Base-by-base conservation (phyloP, 306 rosid species). In the Mimosa bimucronata region DNA sequence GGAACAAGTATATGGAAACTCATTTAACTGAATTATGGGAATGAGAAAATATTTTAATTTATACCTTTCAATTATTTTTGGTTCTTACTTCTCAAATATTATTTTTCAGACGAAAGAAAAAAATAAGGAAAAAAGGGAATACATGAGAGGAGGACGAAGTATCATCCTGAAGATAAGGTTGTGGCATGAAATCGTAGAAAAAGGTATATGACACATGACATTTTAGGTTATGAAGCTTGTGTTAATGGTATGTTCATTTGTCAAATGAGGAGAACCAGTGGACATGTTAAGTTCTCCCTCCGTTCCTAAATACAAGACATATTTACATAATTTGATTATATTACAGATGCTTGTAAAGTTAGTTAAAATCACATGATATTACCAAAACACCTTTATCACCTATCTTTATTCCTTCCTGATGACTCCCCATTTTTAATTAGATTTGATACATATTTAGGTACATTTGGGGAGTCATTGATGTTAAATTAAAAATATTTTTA, bases 181-280 rank as follows among this genome's bases (percentile, higher is more conserved):
- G 38, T 53, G 25, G 60, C 25, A 53, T 53, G 60, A 53, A 52
- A 52, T 52, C 23, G 25, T 52, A 52, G 60, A 52, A 52, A 19
- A 55, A 21, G 28, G 46, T 25, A 0, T 25, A 0, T 38, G 52
- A 30, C 2, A n/a, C 29, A 11, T 45, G 26, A 25, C 26, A 37
- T 38, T 9, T 0, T 29, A 18, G 41, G 58, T 48, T 70, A 50
- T 21, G 50, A 37, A 74, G 41, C 74, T 26, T 77, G 71, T 55
- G 38, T 28, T 66, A 64, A 55, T 91, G 90, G 98, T 94, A 88
- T 75, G 78, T 94, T 76, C 89, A 91, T 88, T 84, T 90, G n/a
- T 70, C 80, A 53, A 94, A 94, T 16, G 88, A 60, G 70, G 97
- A 94, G 85, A 91, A 85, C 91, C 74, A 92, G 92, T 83, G 98